Evolutionary conservation across 1,139 yeast species (phyloP).

Genomic region (Meyerozyma elateridarum): DNA sequence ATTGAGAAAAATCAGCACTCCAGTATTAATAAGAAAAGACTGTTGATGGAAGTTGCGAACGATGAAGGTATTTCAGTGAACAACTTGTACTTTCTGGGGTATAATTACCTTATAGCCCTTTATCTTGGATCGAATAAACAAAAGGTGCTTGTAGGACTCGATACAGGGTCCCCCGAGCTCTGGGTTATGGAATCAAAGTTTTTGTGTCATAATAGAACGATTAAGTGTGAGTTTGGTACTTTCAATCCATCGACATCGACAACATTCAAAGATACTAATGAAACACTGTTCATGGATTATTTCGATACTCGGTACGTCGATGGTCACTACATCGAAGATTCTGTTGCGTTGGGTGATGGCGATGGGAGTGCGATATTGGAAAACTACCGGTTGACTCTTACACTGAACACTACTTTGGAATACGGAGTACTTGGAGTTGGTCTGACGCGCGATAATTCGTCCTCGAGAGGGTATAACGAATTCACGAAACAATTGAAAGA

Average conservation of each 20-base stretch:
- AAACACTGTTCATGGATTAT: slow-evolving; percentile 11
- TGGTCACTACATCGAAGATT: slow-evolving; percentile 17
- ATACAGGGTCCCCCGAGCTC: slow-evolving; percentile 21
- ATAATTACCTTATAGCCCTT: background rate
- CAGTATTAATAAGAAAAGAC: no score
- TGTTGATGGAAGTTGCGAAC: no score
- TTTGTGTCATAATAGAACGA: background rate
- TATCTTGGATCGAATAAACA: slow-evolving; percentile 9
- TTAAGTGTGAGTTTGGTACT: slow-evolving; percentile 9
- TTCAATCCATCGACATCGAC: slow-evolving; percentile 11
- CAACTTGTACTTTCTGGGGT: no score
- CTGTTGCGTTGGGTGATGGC: slow-evolving; percentile 12
- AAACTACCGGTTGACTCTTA: slow-evolving; percentile 18
- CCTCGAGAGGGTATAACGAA: slow-evolving; percentile 14
- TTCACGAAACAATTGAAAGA: slow-evolving; percentile 14
- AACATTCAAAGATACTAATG: slow-evolving; percentile 6
- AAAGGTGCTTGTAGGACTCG: slow-evolving; percentile 13
- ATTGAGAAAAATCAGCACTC: no score
- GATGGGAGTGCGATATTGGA: slow-evolving; percentile 11
- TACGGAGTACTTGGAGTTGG: slow-evolving; percentile 20
- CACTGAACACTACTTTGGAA: slow-evolving; percentile 7
- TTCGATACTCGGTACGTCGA: slow-evolving; percentile 13
- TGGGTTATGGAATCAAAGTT: slow-evolving; percentile 11
- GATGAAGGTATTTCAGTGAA: no score
- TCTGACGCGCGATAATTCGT: slow-evolving; percentile 9